Evolutionary conservation across 345 rosid species (phyloP).

Genomic region (Populus davidiana): DNA sequence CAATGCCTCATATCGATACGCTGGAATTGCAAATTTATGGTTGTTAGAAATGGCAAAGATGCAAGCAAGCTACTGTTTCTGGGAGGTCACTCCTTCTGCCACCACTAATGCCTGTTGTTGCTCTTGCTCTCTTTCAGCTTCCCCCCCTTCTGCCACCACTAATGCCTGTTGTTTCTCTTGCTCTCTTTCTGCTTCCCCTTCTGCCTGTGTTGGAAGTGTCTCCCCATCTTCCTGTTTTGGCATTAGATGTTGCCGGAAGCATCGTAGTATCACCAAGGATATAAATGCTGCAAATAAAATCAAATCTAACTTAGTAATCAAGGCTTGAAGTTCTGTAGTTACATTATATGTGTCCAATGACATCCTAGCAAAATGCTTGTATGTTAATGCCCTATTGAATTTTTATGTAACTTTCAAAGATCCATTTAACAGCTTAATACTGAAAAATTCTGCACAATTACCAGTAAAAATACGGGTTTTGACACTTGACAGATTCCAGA

Average conservation of each 20-base stretch:
- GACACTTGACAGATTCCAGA: conserved; percentile 83
- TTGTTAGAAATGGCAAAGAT: background rate
- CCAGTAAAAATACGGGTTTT: conserved; percentile 81
- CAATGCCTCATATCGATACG: background rate
- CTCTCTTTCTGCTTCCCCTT: conserved; percentile 27
- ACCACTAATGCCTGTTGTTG: background rate
- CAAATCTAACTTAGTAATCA: background rate
- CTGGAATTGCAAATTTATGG: background rate
- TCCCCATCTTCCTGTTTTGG: conserved; percentile 35
- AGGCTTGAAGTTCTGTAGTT: background rate
- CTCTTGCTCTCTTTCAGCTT: conserved; percentile 24
- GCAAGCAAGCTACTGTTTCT: background rate
- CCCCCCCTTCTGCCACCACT: conserved; percentile 40
- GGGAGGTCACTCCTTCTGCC: background rate
- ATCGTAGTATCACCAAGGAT: conserved; percentile 61
- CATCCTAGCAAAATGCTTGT: background rate
- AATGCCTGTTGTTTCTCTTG: conserved; percentile 38
- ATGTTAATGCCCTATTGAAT: background rate
- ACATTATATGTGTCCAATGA: too few species aligned
- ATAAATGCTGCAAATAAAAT: conserved; percentile 62
- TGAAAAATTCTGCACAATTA: conserved; percentile 9
- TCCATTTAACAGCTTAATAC: background rate
- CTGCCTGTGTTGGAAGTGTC: conserved; percentile 25
- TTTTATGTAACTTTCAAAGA: background rate
- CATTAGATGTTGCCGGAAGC: conserved; percentile 49